Evolutionary conservation across 148 eudicot species (phyloP), one percentile per base, ranked within the genome.

Genomic region (Dysphania ambrosioides): DNA sequence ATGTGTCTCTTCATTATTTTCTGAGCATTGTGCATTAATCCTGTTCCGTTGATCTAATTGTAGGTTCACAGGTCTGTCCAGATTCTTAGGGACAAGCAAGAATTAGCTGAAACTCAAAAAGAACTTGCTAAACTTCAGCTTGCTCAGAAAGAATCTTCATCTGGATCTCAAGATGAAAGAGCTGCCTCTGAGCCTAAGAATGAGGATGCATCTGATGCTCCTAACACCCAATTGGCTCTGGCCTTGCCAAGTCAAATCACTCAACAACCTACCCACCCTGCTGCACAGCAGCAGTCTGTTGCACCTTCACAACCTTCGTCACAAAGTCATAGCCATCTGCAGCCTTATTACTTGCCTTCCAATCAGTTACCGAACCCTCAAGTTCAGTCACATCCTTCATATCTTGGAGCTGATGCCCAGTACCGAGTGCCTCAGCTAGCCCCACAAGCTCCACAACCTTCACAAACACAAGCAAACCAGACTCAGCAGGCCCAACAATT

Each of bases 1-100:
- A 5, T 68, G 32, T 55, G 32, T 55, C 8, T 42, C 53, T 2
- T 49, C 4, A 26, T 4, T n/a, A n/a, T n/a, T n/a, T 6, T 31
- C 40, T 36, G 5, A 36, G 40, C 23, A 8, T 18, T 56, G 23
- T 12, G 72, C 27, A 23, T 13, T 36, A 73, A 44, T 51, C 27
- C 11, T 53, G 24, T 36, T 59, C 68, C 66, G 5, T 13, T 55
- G 12, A 70, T 31, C 18, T 44, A 26, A 75, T 42, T 71, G 56
- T 87, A 94, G 98, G 98, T 95, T 16, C 98, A 90, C 79, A 85
- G 98, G 81, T 88, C 97, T 13, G 97, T 95, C 36, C 98, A 95
- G 85, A 87, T 95, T 77, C 88, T 95, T 19, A 86, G 98, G 86
- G 98, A 95, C 82, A 95, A 95, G 70, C 98, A 95, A 82, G 98